These are phyloP conservation scores for Jatropha podagrica DNA, from an alignment of 441 rosid genomes.

Conservation along the genomic window DNA sequence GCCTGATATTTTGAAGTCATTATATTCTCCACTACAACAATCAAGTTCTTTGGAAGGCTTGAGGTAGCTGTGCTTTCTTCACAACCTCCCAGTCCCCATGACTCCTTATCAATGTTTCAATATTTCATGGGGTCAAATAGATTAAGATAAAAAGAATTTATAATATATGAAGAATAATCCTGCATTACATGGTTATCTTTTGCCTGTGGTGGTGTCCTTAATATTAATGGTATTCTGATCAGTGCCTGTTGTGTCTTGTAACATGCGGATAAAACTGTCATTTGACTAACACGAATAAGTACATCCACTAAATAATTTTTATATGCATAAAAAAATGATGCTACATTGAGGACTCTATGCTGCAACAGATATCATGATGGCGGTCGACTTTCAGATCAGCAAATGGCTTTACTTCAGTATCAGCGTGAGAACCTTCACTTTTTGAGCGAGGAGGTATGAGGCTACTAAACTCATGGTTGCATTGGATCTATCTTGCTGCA, in stretches of 20 bases:
- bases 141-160: not conserved
- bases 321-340: not conserved
- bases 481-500: conserved; percentile 11
- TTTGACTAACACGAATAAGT: conserved; percentile 1
- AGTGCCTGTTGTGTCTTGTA: conserved; percentile 8
- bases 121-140: not conserved
- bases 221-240: not conserved
- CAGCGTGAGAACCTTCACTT: conserved; percentile 97
- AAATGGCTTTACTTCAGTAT: conserved; percentile 96
- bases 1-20: conserved; percentile 92
- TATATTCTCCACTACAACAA: conserved; percentile 96
- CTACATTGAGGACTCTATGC: conserved; percentile 16
- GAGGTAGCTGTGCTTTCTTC: conserved; percentile 48
- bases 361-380: conserved; percentile 86
- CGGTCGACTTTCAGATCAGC: conserved; percentile 97
- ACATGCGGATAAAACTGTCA: conserved; percentile 6
- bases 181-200: conserved; percentile 6
- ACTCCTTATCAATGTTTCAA: not conserved
- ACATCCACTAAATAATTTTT: not conserved
- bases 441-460: conserved; percentile 85
- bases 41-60: conserved; percentile 92
- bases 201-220: not conserved
- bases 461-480: not conserved
- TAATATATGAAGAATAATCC: not conserved
- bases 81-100: not conserved